phyloP scores from a whole-genome alignment of 495 filamentous ascomycete species.

The Aspergillus funiculosus region DNA sequence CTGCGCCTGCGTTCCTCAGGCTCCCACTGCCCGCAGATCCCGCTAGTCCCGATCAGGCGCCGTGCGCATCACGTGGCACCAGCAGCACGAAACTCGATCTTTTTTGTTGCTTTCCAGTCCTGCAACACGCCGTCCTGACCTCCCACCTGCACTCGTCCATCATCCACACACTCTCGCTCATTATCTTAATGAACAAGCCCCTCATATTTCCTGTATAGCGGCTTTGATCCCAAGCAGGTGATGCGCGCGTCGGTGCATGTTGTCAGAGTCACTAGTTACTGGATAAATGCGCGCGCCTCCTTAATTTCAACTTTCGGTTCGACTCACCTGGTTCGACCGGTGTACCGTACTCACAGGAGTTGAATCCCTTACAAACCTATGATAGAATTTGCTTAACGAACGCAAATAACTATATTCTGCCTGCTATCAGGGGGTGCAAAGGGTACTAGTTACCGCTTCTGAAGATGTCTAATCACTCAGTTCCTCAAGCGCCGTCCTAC shows the following conservation, averaged over 20 bases:
- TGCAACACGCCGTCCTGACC: neutral
- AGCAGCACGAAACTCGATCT: slow-evolving; percentile 21
- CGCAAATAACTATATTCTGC: neutral
- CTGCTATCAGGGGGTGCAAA: neutral
- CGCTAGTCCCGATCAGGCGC: slow-evolving; percentile 27
- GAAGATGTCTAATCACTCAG: slow-evolving; percentile 49
- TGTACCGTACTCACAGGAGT: too few species aligned
- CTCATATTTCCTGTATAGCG: too few species aligned
- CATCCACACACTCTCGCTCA: neutral
- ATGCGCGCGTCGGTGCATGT: too few species aligned
- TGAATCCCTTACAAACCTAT: too few species aligned
- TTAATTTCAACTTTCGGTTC: too few species aligned
- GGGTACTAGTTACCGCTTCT: neutral
- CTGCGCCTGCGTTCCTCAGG: slow-evolving; percentile 28
- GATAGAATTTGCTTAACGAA: neutral
- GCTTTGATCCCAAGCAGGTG: too few species aligned
- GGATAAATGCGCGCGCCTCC: too few species aligned
- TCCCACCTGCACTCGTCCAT: neutral
- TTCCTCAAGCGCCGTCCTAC: slow-evolving; percentile 46
- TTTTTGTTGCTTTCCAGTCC: slow-evolving; percentile 9
- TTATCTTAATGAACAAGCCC: too few species aligned
- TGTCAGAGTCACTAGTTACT: too few species aligned
- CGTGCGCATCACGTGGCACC: slow-evolving; percentile 24
- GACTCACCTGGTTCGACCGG: too few species aligned
- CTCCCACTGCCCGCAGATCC: slow-evolving; percentile 29